Evolutionary conservation across 1,139 yeast genomes (phyloP).

Genomic region (Casaregolazyma suthepensis): DNA sequence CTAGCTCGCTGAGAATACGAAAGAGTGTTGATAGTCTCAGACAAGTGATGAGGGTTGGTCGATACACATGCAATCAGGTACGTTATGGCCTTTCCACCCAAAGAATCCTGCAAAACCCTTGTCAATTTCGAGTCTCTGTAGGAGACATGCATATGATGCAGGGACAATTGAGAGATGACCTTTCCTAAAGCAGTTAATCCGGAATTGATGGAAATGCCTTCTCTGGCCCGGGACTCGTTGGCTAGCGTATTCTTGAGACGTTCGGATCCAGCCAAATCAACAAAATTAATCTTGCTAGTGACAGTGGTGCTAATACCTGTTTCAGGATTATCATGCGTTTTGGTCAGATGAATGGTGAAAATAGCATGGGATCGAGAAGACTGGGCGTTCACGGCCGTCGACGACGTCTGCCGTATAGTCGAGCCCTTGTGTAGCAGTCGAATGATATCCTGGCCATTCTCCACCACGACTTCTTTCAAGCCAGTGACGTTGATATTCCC

Average conservation of each 20-base stretch:
- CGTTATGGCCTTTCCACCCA: constrained; percentile 78
- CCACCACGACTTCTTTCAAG: constrained; percentile 21
- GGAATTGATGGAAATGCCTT: constrained; percentile 72
- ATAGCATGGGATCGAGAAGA: constrained; percentile 29
- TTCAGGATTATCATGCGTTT: constrained; percentile 17
- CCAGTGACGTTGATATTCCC: constrained; percentile 23
- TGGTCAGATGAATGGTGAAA: constrained; percentile 24
- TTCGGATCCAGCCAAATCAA: constrained; percentile 86
- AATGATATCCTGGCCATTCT: constrained; percentile 17
- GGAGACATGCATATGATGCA: constrained; percentile 57
- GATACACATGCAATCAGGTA: constrained; percentile 74
- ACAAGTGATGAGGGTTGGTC: constrained; percentile 45
- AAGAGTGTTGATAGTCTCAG: constrained; percentile 72
- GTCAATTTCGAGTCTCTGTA: constrained; percentile 81
- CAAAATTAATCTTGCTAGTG: constrained; percentile 52
- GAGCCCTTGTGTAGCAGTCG: constrained; percentile 22
- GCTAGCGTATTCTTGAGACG: constrained; percentile 74
- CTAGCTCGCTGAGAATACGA: constrained; percentile 70
- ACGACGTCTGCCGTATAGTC: constrained; percentile 22
- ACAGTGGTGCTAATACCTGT: constrained; percentile 28
- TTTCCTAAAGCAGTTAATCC: constrained; percentile 75
- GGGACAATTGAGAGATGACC: constrained; percentile 62
- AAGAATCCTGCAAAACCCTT: constrained; percentile 66
- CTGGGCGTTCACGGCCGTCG: constrained; percentile 26
- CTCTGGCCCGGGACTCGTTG: constrained; percentile 36